Base-by-base conservation (phyloP, 768 basidiomycete genomes). In the Kwoniella mangroviensis region DNA sequence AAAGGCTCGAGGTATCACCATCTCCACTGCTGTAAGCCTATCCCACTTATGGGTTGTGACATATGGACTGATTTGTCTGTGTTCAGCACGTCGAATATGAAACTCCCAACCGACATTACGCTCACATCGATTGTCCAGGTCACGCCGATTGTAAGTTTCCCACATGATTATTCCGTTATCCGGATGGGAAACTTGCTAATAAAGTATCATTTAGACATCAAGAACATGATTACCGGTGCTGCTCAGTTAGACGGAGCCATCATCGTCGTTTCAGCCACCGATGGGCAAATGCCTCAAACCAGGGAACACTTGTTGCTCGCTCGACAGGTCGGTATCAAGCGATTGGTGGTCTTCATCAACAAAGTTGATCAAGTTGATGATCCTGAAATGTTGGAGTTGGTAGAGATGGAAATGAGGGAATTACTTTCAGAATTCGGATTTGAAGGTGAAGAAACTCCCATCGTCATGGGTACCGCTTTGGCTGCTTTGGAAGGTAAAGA, bases 401-500 rank as follows among this genome's bases (percentile, higher is more conserved):
- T 99, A 70, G 97, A 99, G 77, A 98, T 99, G 95, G 97, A 99
- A 88, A 99, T 99, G 90, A 90, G 97, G 69, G 97, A 99, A 81
- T 87, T 99, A 12, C 88, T 99, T 24, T 85, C 89, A 3, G 89
- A 89, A 15, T 98, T 98, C 86, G 92, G 93, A 78, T 99, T 92
- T 74, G 97, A 99, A 77, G 97, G 97, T 64, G 97, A 99, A 84
- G 88, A 90, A 77, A 98, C 97, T 0, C 97, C 97, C n/a, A 98
- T 99, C 78, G 84, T 98, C 80, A 94, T 93, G 91, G 97, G 97
- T 55, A 95, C 94, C 21, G 97, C 97, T 67, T 86, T 99, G 68
- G 94, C 94, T 68, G 96, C 96, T 62, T 87, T 99, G 66, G 93
- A 99, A 75, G 91, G 92, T 56, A 88, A 90, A 41, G 88, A 94